A percentile compares a stretch with the other conserved stretches of the same genome.
Evolutionary conservation across 345 rosid species (phyloP).

Genomic region (Combretum micranthum): DNA sequence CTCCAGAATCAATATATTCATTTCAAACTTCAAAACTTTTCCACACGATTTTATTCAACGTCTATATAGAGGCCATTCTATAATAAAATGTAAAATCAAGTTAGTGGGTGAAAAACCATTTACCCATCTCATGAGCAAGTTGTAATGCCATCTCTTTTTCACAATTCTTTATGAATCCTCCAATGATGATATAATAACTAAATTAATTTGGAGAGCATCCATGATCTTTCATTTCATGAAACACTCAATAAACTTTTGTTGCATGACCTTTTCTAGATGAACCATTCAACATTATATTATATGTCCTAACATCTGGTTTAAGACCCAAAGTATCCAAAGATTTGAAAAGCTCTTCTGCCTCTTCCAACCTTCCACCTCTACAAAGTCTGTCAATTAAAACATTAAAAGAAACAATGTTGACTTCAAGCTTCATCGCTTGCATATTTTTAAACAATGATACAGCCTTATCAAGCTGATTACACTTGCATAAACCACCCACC

Average conservation of each 20-base stretch:
- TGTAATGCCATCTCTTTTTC: not conserved
- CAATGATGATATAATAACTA: too few species aligned
- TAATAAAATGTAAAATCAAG: too few species aligned
- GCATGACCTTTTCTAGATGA: constrained; percentile 3
- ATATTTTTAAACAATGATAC: constrained; percentile 8
- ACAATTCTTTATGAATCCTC: not conserved
- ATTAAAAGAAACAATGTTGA: constrained; percentile 13
- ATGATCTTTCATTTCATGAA: too few species aligned
- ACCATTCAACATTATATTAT: constrained; percentile 15
- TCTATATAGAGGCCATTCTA: too few species aligned
- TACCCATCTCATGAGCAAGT: not conserved
- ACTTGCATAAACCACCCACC: constrained; percentile 21
- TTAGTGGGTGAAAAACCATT: constrained; percentile 1
- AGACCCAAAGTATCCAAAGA: not conserved
- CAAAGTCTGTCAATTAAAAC: constrained; percentile 36
- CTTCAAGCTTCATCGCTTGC: constrained; percentile 9
- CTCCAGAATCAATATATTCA: too few species aligned
- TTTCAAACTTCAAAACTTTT: too few species aligned
- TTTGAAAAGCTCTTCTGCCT: constrained; percentile 2
- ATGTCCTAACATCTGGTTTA: constrained; percentile 13
- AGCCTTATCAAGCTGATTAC: constrained; percentile 14
- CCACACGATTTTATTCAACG: too few species aligned
- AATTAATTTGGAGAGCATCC: too few species aligned
- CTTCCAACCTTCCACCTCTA: constrained; percentile 15
- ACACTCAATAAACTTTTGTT: too few species aligned